A percentile compares a stretch with the other conserved stretches of the same genome.
Evolutionary conservation across 2,329 filamentous ascomycete species (phyloP).

Genomic region (Orbilia quercus): DNA sequence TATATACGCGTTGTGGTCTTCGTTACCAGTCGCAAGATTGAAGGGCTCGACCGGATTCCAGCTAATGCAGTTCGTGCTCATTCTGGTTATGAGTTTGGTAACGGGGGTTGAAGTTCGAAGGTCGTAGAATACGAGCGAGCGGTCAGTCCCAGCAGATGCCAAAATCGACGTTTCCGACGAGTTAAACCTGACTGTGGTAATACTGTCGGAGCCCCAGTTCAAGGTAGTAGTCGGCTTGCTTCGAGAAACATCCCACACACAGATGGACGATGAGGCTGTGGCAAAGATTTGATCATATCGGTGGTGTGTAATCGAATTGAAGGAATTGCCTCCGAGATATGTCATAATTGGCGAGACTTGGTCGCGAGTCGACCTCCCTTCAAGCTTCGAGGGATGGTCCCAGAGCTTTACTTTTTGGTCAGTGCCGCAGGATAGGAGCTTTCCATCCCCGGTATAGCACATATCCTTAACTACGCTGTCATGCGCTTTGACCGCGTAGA

Average conservation of each 20-base stretch:
- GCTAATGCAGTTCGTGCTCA: slow-evolving; percentile 83
- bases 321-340: slow-evolving; percentile 84
- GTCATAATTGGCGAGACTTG: slow-evolving; percentile 76
- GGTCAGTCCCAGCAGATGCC: slow-evolving; percentile 84
- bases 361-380: slow-evolving; percentile 33
- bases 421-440: slow-evolving; percentile 84
- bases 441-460: slow-evolving; percentile 83
- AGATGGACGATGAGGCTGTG: slow-evolving; percentile 78
- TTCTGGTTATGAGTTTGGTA: slow-evolving; percentile 80
- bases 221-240: slow-evolving; percentile 82
- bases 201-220: slow-evolving; percentile 73
- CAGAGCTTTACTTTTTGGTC: slow-evolving; percentile 91
- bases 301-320: slow-evolving; percentile 86
- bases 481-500: slow-evolving; percentile 83
- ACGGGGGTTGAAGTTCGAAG: slow-evolving; percentile 86
- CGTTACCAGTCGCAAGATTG: slow-evolving; percentile 91
- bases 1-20: slow-evolving; percentile 92
- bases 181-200: slow-evolving; percentile 89
- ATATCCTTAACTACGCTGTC: slow-evolving; percentile 93
- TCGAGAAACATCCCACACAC: slow-evolving; percentile 86
- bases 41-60: slow-evolving; percentile 99
- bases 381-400: slow-evolving; percentile 68
- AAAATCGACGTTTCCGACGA: slow-evolving; percentile 92
- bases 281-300: slow-evolving; percentile 82
- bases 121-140: slow-evolving; percentile 90